Evolutionary conservation across 1,284 basidiomycete genomes (phyloP).

Genomic region (Ganoderma sinense): DNA sequence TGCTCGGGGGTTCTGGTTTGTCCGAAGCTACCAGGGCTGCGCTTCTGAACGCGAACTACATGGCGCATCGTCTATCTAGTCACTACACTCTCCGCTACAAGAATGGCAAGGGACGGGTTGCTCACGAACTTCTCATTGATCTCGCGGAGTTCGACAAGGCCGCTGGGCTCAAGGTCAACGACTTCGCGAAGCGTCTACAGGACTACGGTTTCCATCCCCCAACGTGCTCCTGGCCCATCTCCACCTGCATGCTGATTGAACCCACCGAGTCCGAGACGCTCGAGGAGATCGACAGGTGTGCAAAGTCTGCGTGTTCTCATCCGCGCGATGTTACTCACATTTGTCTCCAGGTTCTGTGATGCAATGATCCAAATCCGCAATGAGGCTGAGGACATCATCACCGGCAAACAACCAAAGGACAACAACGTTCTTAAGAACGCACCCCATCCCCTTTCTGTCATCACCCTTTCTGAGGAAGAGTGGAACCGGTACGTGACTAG

Average conservation of each 20-base stretch:
- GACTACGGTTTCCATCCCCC: conserved; percentile 93
- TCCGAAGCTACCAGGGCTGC: conserved; percentile 87
- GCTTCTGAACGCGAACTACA: conserved; percentile 96
- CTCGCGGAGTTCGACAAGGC: conserved; percentile 93
- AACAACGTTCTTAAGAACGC: conserved; percentile 95
- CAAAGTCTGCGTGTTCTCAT: not conserved
- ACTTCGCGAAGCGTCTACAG: conserved; percentile 96
- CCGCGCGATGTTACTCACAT: not conserved
- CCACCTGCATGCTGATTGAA: conserved; percentile 94
- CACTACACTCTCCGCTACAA: conserved; percentile 93
- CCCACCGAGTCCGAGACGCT: conserved; percentile 94
- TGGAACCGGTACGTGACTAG: conserved; percentile 79
- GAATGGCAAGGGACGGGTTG: conserved; percentile 90
- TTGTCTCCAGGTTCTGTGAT: conserved; percentile 80
- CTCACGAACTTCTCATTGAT: conserved; percentile 96
- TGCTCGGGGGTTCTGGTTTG: conserved; percentile 94
- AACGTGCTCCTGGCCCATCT: conserved; percentile 94
- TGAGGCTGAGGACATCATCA: conserved; percentile 89
- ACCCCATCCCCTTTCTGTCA: conserved; percentile 86
- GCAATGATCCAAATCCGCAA: conserved; percentile 96
- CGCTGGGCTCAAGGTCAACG: conserved; percentile 90
- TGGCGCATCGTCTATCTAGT: conserved; percentile 86
- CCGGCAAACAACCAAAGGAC: conserved; percentile 85
- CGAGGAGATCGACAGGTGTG: conserved; percentile 85
- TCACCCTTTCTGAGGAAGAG: conserved; percentile 73